Evolutionary conservation across 2,329 filamentous ascomycete species (phyloP).

Genomic region (Simplicillium sp.): DNA sequence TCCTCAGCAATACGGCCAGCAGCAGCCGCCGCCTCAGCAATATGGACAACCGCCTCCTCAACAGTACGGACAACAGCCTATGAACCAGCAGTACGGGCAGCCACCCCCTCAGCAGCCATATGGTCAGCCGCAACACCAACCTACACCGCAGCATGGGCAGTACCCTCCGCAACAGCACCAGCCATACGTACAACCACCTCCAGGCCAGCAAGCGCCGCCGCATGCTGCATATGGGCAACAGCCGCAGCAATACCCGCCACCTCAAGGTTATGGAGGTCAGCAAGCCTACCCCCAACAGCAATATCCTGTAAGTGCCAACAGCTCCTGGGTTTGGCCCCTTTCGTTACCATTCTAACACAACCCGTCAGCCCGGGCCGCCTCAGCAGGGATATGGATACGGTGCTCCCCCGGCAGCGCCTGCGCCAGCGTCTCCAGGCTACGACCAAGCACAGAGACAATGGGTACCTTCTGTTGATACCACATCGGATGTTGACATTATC

Average conservation of each 20-base stretch:
- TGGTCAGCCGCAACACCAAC: neutral
- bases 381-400: slow-evolving; percentile 7
- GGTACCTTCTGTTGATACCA: slow-evolving; percentile 17
- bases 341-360: neutral
- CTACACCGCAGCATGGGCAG: neutral
- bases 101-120: slow-evolving; percentile 4
- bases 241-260: slow-evolving; percentile 3
- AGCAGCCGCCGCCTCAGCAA: too few species aligned
- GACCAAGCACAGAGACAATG: slow-evolving; percentile 16
- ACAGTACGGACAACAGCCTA: too few species aligned
- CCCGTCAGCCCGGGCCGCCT: neutral
- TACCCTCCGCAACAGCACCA: slow-evolving; percentile 4
- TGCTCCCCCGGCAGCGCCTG: slow-evolving; percentile 7
- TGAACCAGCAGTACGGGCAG: slow-evolving; percentile 5
- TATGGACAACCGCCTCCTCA: too few species aligned
- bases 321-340: neutral
- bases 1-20: too few species aligned
- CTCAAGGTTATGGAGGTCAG: neutral
- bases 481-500: slow-evolving; percentile 17
- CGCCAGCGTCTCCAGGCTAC: slow-evolving; percentile 18
- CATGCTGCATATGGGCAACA: neutral
- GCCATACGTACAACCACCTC: slow-evolving; percentile 6
- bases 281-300: slow-evolving; percentile 6
- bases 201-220: slow-evolving; percentile 1
- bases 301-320: slow-evolving; percentile 2